Percentiles rank a stretch among this genome's conserved stretches.
phyloP scores from a whole-genome alignment of 1,284 basidiomycete species.

The Ganoderma resinaceum region DNA sequence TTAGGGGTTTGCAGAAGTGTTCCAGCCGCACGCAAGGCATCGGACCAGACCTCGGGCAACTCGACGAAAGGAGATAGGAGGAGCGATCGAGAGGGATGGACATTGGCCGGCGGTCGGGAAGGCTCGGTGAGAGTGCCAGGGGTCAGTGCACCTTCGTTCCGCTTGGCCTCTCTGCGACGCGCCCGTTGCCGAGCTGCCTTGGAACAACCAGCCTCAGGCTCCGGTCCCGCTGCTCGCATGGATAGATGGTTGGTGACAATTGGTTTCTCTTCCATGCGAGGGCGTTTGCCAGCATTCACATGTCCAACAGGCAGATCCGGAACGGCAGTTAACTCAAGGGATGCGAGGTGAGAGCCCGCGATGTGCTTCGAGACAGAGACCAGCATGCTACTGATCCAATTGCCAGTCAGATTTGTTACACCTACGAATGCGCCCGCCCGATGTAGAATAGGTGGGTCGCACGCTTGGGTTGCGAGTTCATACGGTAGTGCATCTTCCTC shows the following conservation, averaged over 20 bases:
- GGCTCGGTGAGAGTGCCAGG: no score
- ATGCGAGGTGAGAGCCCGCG: not conserved
- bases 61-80: not conserved
- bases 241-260: not conserved
- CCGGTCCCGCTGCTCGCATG: not conserved
- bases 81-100: not conserved
- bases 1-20: not conserved
- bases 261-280: not conserved
- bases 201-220: no score
- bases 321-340: not conserved
- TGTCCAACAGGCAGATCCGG: not conserved
- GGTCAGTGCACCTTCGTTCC: no score
- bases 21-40: not conserved
- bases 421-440: not conserved
- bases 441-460: not conserved
- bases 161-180: not conserved
- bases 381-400: not conserved
- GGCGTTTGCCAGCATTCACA: not conserved
- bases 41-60: not conserved
- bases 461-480: not conserved
- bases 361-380: not conserved
- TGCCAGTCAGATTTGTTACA: not conserved
- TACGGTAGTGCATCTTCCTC: not conserved
- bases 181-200: not conserved
- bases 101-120: no score